A percentile compares a stretch with the other conserved stretches of the same genome.
Conservation (phyloP, 2,329 filamentous ascomycete genomes). For the Cytospora mali region DNA sequence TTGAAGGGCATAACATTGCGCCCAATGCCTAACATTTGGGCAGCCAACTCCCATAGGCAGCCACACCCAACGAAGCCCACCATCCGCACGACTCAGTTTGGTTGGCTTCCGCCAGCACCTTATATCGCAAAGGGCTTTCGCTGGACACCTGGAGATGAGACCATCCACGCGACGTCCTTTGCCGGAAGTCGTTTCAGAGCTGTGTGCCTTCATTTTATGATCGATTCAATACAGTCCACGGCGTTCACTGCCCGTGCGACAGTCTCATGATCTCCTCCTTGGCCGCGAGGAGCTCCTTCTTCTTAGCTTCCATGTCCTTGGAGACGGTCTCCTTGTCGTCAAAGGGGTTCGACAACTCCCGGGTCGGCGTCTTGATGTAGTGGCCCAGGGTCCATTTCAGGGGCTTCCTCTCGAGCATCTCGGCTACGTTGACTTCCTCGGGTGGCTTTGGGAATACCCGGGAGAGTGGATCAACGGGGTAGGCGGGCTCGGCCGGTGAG, state of each 20-base stretch:
- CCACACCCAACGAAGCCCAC: not conserved
- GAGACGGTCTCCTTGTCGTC: slow-evolving; percentile 41
- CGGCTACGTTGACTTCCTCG: slow-evolving; percentile 44
- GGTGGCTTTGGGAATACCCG: slow-evolving; percentile 46
- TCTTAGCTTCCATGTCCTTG: slow-evolving; percentile 49
- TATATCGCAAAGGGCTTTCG: not conserved
- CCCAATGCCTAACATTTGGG: not conserved
- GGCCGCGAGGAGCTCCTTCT: slow-evolving; percentile 49
- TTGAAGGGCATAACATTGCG: not conserved
- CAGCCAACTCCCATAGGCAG: not conserved
- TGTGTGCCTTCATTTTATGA: not conserved
- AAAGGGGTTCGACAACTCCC: slow-evolving; percentile 32
- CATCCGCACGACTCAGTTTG: not conserved
- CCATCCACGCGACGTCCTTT: not conserved
- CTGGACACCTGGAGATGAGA: not conserved
- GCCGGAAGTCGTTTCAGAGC: not conserved
- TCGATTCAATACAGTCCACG: not conserved
- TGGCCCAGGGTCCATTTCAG: slow-evolving; percentile 44
- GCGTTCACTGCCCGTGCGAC: slow-evolving; percentile 6
- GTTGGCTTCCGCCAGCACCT: not conserved
- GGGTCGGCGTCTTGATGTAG: slow-evolving; percentile 35
- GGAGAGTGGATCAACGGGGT: slow-evolving; percentile 38
- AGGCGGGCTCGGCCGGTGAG: not conserved
- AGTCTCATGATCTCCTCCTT: slow-evolving; percentile 34
- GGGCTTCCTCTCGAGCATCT: slow-evolving; percentile 48